phyloP scores from a whole-genome alignment of 257 asterid species.

The Solanum okadae region DNA sequence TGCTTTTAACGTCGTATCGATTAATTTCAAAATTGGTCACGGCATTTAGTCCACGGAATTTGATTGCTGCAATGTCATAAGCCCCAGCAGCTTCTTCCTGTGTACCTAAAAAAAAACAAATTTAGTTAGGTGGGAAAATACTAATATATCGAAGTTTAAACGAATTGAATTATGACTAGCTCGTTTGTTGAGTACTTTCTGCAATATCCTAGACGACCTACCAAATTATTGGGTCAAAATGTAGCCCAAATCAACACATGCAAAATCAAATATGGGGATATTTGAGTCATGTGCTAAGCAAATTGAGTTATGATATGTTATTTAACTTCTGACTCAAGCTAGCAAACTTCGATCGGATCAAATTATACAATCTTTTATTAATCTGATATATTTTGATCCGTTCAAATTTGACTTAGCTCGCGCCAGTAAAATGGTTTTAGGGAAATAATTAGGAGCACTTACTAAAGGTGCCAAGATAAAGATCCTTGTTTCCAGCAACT shows the following conservation, averaged over 20 bases:
- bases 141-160: not conserved
- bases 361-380: not conserved
- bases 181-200: not conserved
- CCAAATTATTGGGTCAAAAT: not conserved
- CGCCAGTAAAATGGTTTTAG: not conserved
- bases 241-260: not conserved
- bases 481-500: conserved; percentile 93
- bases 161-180: not conserved
- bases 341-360: not conserved
- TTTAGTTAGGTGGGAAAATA: not conserved
- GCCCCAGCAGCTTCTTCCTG: conserved; percentile 98
- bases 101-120: conserved; percentile 32
- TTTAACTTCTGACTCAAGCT: not conserved
- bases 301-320: not conserved
- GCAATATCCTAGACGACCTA: not conserved
- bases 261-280: not conserved
- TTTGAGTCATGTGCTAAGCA: not conserved
- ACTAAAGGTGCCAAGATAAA: conserved; percentile 89
- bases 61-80: conserved; percentile 87
- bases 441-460: conserved; percentile 7
- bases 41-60: conserved; percentile 68
- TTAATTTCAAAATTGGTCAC: conserved; percentile 80
- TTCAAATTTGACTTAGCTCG: not conserved
- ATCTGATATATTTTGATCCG: not conserved
- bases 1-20: conserved; percentile 78